Base-by-base conservation (phyloP, 2,329 filamentous ascomycete genomes). In the Fusarium haematococcum region DNA sequence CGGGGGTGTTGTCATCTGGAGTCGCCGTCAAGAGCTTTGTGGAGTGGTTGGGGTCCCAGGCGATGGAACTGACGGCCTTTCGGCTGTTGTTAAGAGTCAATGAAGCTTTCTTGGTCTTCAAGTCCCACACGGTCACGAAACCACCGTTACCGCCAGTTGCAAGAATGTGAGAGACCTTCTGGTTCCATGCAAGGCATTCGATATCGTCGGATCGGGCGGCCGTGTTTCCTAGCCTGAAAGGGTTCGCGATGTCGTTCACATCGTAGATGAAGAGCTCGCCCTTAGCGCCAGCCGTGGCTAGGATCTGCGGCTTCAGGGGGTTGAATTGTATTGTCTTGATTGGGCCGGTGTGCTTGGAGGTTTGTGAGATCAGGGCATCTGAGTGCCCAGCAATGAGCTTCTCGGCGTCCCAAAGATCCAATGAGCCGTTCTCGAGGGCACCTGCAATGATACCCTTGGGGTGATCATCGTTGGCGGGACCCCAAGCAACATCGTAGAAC, bases 261-360 rank as follows among this genome's bases (percentile, higher is more conserved):
- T 99, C 96, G 87, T 97, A 97, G 77, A 99, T 93, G 84, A 94
- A 99, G 45, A 99, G 91, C 85, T 99, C 97, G 81, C 97, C 97
- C 85, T 98, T 98, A 71, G 94, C 92, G 75, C 97, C 97, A 67
- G 94, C 96, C 4, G 95, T 97, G 54, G 97, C 96, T 56, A 99
- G 89, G 68, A 98, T 92, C 80, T 98, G 95, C 32, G 95, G 92
- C 82, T 95, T 93, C 83, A 95, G 90, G 13, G 96, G 95, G 84
- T 99, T 99, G 90, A 98, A 99, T 83, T 99, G 95, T 71, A 99
- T 87, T 32, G 97, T 91, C 85, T 98, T 98, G 85, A 98, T 95
- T 20, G 96, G 90, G 25, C 96, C 97, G 57, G 90, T 95, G 84
- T 99, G 97, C 84, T 98, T 98, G 60, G 92, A 92, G 35, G 94